phyloP scores from a whole-genome alignment of 192 early-diverging fungal species.

The Podila horticola region DNA sequence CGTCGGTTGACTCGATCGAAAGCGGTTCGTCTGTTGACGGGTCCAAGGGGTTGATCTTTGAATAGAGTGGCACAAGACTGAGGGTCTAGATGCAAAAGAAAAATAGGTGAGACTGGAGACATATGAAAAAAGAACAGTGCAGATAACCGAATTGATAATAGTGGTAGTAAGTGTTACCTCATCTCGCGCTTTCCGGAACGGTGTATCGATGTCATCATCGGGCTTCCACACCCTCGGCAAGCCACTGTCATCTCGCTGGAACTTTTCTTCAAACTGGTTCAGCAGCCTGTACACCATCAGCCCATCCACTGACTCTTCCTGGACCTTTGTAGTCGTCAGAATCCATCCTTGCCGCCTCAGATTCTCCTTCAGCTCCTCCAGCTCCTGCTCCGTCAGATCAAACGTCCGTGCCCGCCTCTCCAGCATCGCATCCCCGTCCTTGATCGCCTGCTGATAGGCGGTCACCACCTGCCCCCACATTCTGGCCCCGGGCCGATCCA shows the following conservation, averaged over 20 bases:
- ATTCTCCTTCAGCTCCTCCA: slow-evolving; percentile 40
- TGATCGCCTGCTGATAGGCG: slow-evolving; percentile 59
- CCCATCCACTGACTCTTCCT: slow-evolving; percentile 85
- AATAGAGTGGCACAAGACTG: slow-evolving; percentile 18
- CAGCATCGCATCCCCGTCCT: slow-evolving; percentile 60
- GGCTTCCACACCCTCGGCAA: slow-evolving; percentile 95
- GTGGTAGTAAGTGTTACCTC: slow-evolving; percentile 56
- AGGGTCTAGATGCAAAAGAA: slow-evolving; percentile 14
- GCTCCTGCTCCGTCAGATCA: slow-evolving; percentile 19
- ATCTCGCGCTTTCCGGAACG: slow-evolving; percentile 79
- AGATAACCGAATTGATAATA: neutral
- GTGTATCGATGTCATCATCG: slow-evolving; percentile 91
- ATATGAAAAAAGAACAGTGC: neutral
- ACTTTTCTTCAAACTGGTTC: slow-evolving; percentile 84
- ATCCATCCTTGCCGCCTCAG: slow-evolving; percentile 78
- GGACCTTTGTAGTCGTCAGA: slow-evolving; percentile 71
- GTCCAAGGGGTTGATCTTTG: slow-evolving; percentile 23
- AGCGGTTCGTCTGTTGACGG: slow-evolving; percentile 13
- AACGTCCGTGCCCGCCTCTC: slow-evolving; percentile 53
- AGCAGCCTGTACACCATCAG: slow-evolving; percentile 84
- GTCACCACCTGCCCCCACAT: slow-evolving; percentile 82
- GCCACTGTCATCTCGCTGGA: slow-evolving; percentile 92
- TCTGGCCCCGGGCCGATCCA: slow-evolving; percentile 68
- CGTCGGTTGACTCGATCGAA: slow-evolving; percentile 38
- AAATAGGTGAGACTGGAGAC: neutral